Conservation (phyloP, 768 basidiomycete genomes). For the Panaeolus cyanescens region DNA sequence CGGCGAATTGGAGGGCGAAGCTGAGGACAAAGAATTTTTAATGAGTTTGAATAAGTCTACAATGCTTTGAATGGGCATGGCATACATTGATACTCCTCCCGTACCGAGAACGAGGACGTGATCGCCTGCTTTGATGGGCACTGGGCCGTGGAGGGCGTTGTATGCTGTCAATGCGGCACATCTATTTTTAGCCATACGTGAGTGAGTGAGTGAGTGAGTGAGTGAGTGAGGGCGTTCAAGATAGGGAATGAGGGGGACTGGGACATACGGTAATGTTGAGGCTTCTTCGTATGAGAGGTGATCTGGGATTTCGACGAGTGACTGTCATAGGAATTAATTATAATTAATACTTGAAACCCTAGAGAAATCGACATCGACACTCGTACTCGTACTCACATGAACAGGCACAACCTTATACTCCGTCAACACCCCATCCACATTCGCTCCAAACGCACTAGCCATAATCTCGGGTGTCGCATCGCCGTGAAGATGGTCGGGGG, state of each 20-base stretch:
- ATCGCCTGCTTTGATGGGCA: conserved; percentile 58
- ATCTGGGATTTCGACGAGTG: conserved; percentile 53
- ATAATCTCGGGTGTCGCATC: conserved; percentile 35
- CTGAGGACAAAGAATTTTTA: conserved; percentile 25
- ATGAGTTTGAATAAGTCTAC: too few species aligned
- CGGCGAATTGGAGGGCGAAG: conserved; percentile 61
- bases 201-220: too few species aligned
- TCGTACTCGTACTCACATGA: conserved; percentile 22
- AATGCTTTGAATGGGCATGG: not conserved
- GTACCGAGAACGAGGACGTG: conserved; percentile 61
- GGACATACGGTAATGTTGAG: conserved; percentile 62
- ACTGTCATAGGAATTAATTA: conserved; percentile 27
- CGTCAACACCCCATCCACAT: conserved; percentile 52
- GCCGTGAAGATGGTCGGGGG: conserved; percentile 48
- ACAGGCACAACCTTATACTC: conserved; percentile 49
- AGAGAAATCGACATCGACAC: too few species aligned
- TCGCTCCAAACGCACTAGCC: conserved; percentile 44
- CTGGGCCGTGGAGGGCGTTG: conserved; percentile 53
- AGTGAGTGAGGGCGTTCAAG: too few species aligned
- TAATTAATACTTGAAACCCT: too few species aligned
- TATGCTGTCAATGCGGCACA: conserved; percentile 69
- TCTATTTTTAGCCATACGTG: conserved; percentile 17
- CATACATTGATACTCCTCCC: conserved; percentile 57
- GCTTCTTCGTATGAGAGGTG: conserved; percentile 66
- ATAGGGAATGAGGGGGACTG: too few species aligned